Base-by-base conservation (phyloP, 345 rosid species). In the Salix purpurea region DNA sequence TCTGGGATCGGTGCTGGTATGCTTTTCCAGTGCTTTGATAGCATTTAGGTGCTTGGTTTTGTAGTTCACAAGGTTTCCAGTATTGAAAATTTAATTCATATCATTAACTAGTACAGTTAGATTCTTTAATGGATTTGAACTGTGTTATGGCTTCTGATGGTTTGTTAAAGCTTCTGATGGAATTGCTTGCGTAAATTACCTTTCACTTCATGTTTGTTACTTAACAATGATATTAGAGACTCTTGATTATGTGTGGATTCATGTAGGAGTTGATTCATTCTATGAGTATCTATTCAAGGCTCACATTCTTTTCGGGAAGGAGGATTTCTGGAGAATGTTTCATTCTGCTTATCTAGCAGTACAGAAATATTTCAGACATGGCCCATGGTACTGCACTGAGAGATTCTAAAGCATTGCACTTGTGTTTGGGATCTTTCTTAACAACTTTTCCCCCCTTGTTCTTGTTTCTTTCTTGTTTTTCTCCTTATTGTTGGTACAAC, bases 1-100 rank as follows among this genome's bases (percentile, higher is more conserved):
- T 86, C 99, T 79, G 94, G 97, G 61, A 95, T 93, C 70, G 99
- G 99, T 48, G 99, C 99, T 79, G 99, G 99, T 95, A 88, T 76
- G 79, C 82, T 66, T 32, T 34, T 74, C 71, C 58, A 61, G 65
- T 71, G 64, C 74, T 74, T 74, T 72, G 37, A 16, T 30, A 32
- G 69, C 66, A 40, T 72, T 54, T 28, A n/a, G 37, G 36, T 54
- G 5, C 32, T 18, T 21, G 24, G 40, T 83, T 73, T 28, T 76
- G 34, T 67, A 40, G 74, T 58, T 65, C 37, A 15, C 40, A 54
- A 44, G 24, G 23, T 74, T 69, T 76, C 72, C 68, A 32, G 39
- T 65, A 72, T 54, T 24, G 46, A 74, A 74, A 5, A 26, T 42
- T 46, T 24, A 18, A 52, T 18, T n/a, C 13, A 4, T 67, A 16